Evolutionary conservation across 1,284 basidiomycete species (phyloP).

Genomic region (Sparassis latifolia): DNA sequence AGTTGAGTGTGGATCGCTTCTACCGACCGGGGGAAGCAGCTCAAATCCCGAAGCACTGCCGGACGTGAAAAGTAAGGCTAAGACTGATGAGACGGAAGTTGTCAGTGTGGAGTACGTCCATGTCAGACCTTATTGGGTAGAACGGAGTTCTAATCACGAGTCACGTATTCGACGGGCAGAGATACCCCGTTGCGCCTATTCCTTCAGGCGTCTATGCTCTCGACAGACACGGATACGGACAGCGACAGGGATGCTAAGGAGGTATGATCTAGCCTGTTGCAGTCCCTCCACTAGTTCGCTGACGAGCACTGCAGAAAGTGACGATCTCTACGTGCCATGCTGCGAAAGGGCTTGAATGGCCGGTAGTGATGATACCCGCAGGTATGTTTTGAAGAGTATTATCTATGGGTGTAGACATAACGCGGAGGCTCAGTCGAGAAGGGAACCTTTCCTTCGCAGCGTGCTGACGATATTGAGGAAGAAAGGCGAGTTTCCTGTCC

Average conservation of each 20-base stretch:
- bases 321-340: constrained; percentile 86
- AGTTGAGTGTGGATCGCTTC: constrained; percentile 26
- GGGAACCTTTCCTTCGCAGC: constrained; percentile 76
- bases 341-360: constrained; percentile 92
- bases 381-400: constrained; percentile 30
- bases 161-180: constrained; percentile 24
- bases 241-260: constrained; percentile 53
- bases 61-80: constrained; percentile 1
- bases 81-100: not conserved
- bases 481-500: constrained; percentile 50
- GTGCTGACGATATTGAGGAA: constrained; percentile 75
- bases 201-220: constrained; percentile 80
- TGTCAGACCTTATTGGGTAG: not conserved
- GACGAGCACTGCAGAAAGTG: constrained; percentile 52
- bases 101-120: not conserved
- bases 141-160: not conserved
- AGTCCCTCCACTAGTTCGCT: not conserved
- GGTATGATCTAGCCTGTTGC: constrained; percentile 26
- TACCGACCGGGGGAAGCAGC: constrained; percentile 12
- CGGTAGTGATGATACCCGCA: constrained; percentile 75
- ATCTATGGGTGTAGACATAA: not conserved
- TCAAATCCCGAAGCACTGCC: not conserved
- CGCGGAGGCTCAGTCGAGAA: constrained; percentile 51
- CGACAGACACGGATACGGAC: constrained; percentile 70
- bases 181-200: constrained; percentile 72